Evolutionary conservation across 2,329 filamentous ascomycete genomes (phyloP), one percentile per base, ranked within the genome.

Genomic region (Penicillium occitanis): DNA sequence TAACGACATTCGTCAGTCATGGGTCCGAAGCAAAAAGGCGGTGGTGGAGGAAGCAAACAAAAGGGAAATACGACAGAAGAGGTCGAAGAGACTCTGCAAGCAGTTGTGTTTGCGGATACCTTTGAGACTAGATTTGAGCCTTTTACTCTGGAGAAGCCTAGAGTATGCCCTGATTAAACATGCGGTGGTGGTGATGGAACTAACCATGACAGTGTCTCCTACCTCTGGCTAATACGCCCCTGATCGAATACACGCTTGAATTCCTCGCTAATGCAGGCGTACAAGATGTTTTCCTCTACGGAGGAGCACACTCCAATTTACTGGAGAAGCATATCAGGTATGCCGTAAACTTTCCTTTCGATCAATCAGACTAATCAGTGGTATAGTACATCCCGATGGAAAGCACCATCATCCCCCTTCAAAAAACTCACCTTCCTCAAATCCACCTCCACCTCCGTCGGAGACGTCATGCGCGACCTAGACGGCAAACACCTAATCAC

Each of bases 231-330:
- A 98, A 98, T 78, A 93, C 90, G 1, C 94, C 95, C 42, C 84
- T 99, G 69, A 96, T 99, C 80, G 95, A 99, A 79, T 98, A 99
- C 78, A 98, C 94, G 3, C 88, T 98, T 73, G 93, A 98, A 75
- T 98, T 97, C 74, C 88, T 99, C 0, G 93, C 93, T 70, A 94
- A 94, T 85, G 93, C 95, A 66, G 93, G 93, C 66, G 93, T 98
- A n/a, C 89, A 95, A 72, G 92, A 97, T 70, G 91, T 98, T 63
- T 96, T 91, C 76, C 86, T 99, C 66, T 98, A 97, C 81, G 94
- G 91, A 72, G 91, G 92, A 67, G 89, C 92, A 33, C 93, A 97
- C 77, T 91, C 90, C 35, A 90, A 95, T 67, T 88, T 93, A 76
- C 87, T 99, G 64, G 93, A 98, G 80, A 86, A 87, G 70, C 96